Evolutionary conservation across 768 basidiomycete genomes (phyloP).

Genomic region (Kwoniella sp.): DNA sequence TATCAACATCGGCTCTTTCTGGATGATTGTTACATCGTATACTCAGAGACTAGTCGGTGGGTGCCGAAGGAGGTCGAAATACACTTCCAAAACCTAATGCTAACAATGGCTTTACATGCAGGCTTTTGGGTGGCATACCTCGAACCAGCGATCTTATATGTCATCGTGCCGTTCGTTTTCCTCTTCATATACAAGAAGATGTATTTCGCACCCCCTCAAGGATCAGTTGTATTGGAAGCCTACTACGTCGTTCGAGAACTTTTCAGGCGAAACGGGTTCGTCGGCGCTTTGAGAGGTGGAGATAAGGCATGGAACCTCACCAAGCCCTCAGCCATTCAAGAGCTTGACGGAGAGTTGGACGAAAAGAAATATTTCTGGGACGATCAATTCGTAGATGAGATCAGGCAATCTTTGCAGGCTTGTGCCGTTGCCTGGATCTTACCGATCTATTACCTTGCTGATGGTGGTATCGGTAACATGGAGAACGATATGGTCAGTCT

Average conservation of each 20-base stretch:
- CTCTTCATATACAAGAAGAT: constrained; percentile 37
- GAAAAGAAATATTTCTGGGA: constrained; percentile 44
- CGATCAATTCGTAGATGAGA: constrained; percentile 55
- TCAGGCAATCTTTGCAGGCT: constrained; percentile 46
- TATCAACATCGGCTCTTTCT: constrained; percentile 54
- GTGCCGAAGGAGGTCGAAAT: no score
- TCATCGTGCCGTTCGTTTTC: constrained; percentile 44
- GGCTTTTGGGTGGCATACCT: constrained; percentile 53
- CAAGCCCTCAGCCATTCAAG: constrained; percentile 40
- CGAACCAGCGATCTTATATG: constrained; percentile 46
- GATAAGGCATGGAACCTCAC: constrained; percentile 48
- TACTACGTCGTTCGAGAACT: constrained; percentile 36
- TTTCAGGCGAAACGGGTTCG: constrained; percentile 38
- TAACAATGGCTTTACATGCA: constrained; percentile 19
- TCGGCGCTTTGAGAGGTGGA: constrained; percentile 20
- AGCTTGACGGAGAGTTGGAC: constrained; percentile 25
- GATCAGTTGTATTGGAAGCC: constrained; percentile 48
- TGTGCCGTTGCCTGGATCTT: constrained; percentile 51
- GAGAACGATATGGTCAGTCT: constrained; percentile 46
- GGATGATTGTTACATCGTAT: constrained; percentile 50
- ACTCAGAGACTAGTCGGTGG: constrained; percentile 43
- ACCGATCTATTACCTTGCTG: constrained; percentile 51
- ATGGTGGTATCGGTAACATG: constrained; percentile 49
- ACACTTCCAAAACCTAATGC: no score
- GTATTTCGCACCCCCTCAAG: constrained; percentile 48